Percentiles rank a stretch among this genome's conserved stretches.
Evolutionary conservation across 2,329 filamentous ascomycete species (phyloP).

Genomic region (Akanthomyces muscarius): DNA sequence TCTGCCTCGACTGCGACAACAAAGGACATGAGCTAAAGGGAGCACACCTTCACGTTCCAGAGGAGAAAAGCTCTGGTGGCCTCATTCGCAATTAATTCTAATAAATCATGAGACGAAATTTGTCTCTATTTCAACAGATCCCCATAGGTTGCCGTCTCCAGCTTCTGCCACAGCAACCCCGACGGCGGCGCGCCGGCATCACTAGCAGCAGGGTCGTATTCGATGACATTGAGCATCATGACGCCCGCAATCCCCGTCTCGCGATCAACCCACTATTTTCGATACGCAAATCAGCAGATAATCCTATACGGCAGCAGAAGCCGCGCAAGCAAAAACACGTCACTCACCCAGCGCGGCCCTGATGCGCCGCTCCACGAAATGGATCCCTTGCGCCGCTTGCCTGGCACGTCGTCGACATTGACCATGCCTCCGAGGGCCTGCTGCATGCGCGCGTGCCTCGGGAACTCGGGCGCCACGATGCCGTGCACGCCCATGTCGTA

Average conservation of each 20-base stretch:
- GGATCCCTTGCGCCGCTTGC: constrained; percentile 39
- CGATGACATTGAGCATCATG: constrained; percentile 16
- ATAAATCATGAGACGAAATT: no score
- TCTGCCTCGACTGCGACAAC: no score
- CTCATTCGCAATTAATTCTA: no score
- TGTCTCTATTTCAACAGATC: not conserved
- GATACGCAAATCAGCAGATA: not conserved
- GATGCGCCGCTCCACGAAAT: constrained; percentile 42
- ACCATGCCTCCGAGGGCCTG: constrained; percentile 38
- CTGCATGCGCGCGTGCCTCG: constrained; percentile 29
- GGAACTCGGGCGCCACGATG: constrained; percentile 36
- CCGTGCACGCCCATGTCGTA: constrained; percentile 21
- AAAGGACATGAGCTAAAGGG: no score
- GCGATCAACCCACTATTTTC: constrained; percentile 29
- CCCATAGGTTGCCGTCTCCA: constrained; percentile 6
- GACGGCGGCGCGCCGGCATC: constrained; percentile 3
- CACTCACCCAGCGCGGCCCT: constrained; percentile 41
- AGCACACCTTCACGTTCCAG: no score
- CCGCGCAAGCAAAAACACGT: not conserved
- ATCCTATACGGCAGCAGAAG: not conserved
- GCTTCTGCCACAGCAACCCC: constrained; percentile 8
- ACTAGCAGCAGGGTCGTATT: not conserved
- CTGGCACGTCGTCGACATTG: constrained; percentile 36
- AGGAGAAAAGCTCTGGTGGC: no score
- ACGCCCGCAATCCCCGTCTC: constrained; percentile 19